A percentile compares a stretch with the other conserved stretches of the same genome.
Evolutionary conservation across 495 filamentous ascomycete genomes (phyloP).

Genomic region (Acidomyces sp.): DNA sequence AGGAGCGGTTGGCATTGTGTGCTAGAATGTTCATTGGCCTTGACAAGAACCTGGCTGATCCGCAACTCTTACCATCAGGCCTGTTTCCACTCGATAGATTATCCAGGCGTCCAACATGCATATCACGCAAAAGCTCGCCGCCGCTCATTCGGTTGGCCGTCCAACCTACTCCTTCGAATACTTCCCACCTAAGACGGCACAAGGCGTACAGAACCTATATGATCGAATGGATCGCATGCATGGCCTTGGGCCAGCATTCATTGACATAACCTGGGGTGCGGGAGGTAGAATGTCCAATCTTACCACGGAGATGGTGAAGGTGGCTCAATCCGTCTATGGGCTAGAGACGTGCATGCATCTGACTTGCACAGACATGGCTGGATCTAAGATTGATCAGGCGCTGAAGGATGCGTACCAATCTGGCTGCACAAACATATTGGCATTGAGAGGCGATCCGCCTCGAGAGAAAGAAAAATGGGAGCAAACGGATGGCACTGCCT

Average conservation of each 20-base stretch:
- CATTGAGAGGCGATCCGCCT: conserved; percentile 87
- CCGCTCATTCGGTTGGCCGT: conserved; percentile 58
- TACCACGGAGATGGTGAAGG: conserved; percentile 95
- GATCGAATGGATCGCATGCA: conserved; percentile 99
- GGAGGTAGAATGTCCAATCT: conserved; percentile 80
- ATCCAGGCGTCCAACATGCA: conserved; percentile 47
- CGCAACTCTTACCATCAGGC: too few relatives aligned
- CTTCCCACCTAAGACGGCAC: conserved; percentile 98
- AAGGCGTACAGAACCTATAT: conserved; percentile 98
- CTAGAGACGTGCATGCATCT: conserved; percentile 99
- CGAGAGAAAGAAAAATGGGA: conserved; percentile 85
- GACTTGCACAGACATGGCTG: conserved; percentile 96
- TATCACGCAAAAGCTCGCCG: conserved; percentile 82
- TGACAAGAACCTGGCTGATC: too few relatives aligned
- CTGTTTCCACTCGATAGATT: too few relatives aligned
- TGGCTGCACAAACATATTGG: conserved; percentile 95
- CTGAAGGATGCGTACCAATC: conserved; percentile 81
- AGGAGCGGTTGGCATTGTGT: too few relatives aligned
- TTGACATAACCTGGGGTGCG: conserved; percentile 98
- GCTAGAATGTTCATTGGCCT: too few relatives aligned
- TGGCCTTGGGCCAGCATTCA: conserved; percentile 78
- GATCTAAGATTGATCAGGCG: conserved; percentile 77
- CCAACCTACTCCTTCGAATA: conserved; percentile 98
- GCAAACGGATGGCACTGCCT: conserved; percentile 52
- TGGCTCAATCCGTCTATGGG: conserved; percentile 91